These are phyloP conservation scores for Linum lewisii DNA, from an alignment of 345 rosid species.

Conservation along the genomic window DNA sequence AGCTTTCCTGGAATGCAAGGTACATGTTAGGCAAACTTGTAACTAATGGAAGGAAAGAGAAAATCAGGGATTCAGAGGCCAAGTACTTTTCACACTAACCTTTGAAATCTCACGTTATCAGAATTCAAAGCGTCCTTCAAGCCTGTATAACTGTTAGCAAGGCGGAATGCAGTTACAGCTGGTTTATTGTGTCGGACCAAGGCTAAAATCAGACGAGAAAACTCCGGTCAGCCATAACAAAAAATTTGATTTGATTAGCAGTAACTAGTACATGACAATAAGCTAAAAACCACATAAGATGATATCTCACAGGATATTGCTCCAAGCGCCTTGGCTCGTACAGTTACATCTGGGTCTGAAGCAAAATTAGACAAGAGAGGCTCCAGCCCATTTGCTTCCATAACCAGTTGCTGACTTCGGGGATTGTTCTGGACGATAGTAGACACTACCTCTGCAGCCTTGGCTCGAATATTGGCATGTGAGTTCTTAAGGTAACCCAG, in stretches of 20 bases:
- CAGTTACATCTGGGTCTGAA: slow-evolving; percentile 53
- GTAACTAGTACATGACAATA: neutral
- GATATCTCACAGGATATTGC: slow-evolving; percentile 82
- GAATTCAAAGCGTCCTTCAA: slow-evolving; percentile 72
- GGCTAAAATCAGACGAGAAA: slow-evolving; percentile 36
- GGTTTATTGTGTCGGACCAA: slow-evolving; percentile 75
- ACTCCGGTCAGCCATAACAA: too few relatives aligned
- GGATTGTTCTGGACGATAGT: slow-evolving; percentile 94
- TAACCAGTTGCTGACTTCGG: slow-evolving; percentile 70
- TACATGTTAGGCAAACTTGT: neutral
- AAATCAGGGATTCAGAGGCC: neutral
- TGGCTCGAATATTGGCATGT: slow-evolving; percentile 69
- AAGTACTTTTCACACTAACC: slow-evolving; percentile 27
- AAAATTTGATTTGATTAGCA: neutral
- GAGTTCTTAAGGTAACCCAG: slow-evolving; percentile 64
- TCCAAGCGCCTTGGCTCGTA: slow-evolving; percentile 71
- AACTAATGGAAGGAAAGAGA: neutral
- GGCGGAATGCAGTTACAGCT: slow-evolving; percentile 69
- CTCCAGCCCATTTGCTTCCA: slow-evolving; percentile 92
- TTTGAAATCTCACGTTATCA: slow-evolving; percentile 62
- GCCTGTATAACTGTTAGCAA: slow-evolving; percentile 80
- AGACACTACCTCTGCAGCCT: slow-evolving; percentile 78
- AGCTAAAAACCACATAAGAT: neutral
- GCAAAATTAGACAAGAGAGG: slow-evolving; percentile 57
- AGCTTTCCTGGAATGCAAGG: slow-evolving; percentile 58